Conservation (phyloP, 192 early-diverging fungal genomes). For the Gryganskiella cystojenkinii region DNA sequence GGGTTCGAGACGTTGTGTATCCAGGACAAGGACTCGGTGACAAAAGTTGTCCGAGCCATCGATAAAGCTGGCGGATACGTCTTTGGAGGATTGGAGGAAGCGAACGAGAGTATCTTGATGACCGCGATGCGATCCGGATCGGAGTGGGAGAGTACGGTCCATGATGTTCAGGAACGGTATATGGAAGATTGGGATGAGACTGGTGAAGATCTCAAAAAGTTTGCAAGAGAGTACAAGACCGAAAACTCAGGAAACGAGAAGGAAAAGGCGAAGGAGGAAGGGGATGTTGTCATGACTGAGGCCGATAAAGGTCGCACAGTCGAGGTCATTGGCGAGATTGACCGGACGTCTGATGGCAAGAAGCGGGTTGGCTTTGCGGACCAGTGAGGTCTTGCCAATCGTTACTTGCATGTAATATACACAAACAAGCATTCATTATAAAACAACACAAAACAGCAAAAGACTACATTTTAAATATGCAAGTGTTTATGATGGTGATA, state of each 20-base stretch:
- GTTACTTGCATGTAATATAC: not conserved
- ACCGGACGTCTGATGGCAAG: not conserved
- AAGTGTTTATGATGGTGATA: too few relatives aligned
- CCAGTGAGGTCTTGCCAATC: too few relatives aligned
- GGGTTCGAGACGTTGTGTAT: slow-evolving; percentile 91
- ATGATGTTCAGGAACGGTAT: slow-evolving; percentile 50
- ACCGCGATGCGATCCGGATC: slow-evolving; percentile 62
- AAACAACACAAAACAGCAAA: too few relatives aligned
- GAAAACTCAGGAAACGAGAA: slow-evolving; percentile 39
- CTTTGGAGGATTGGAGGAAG: slow-evolving; percentile 81
- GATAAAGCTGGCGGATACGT: slow-evolving; percentile 95
- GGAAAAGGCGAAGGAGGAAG: slow-evolving; percentile 15
- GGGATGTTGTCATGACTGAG: not conserved
- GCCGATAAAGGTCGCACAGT: not conserved
- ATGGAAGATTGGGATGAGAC: slow-evolving; percentile 19
- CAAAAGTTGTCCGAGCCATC: slow-evolving; percentile 77
- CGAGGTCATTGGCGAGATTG: not conserved
- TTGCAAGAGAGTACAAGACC: slow-evolving; percentile 47
- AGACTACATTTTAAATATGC: too few relatives aligned
- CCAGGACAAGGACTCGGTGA: slow-evolving; percentile 87
- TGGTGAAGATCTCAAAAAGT: slow-evolving; percentile 33
- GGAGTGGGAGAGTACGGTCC: slow-evolving; percentile 33
- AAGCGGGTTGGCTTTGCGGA: slow-evolving; percentile 30
- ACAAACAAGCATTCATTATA: too few relatives aligned
- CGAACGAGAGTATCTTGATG: slow-evolving; percentile 82